Conservation (phyloP, 1,139 yeast species). For the Saccharomyces hybrid region DNA sequence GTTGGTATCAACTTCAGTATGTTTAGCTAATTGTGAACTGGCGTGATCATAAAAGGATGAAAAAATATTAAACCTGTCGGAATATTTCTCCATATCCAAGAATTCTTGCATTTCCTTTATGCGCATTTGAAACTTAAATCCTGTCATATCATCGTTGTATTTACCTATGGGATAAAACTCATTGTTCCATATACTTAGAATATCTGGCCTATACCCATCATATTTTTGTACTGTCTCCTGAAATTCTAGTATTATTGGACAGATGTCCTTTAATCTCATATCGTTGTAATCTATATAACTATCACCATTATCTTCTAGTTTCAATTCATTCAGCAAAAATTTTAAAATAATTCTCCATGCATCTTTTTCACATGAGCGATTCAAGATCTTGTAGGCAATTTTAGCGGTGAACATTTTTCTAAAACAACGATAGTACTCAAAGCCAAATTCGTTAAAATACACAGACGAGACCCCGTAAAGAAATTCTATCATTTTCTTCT, state of each 20-base stretch:
- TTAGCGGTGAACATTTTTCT: slow-evolving; percentile 27
- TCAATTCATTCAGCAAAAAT: slow-evolving; percentile 17
- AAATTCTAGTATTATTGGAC: not conserved
- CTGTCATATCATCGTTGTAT: slow-evolving; percentile 3
- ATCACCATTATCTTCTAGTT: slow-evolving; percentile 5
- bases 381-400: slow-evolving; percentile 23
- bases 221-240: slow-evolving; percentile 4
- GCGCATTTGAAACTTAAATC: not conserved
- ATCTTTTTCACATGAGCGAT: slow-evolving; percentile 17
- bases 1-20: slow-evolving; percentile 10
- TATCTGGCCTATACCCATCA: slow-evolving; percentile 8
- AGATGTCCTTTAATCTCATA: slow-evolving; percentile 1
- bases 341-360: slow-evolving; percentile 24
- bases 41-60: slow-evolving; percentile 24
- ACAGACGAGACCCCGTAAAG: slow-evolving; percentile 20
- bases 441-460: slow-evolving; percentile 27
- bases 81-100: not conserved
- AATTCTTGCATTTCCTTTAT: not conserved
- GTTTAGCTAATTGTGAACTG: slow-evolving; percentile 16
- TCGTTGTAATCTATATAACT: slow-evolving; percentile 1
- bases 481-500: slow-evolving; percentile 19
- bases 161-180: slow-evolving; percentile 15
- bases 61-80: slow-evolving; percentile 18
- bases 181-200: slow-evolving; percentile 15
- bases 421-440: slow-evolving; percentile 26